Evolutionary conservation across 352 stramenopile species (phyloP), one percentile per base, ranked within the genome.

Genomic region (Blastocystis sp.): DNA sequence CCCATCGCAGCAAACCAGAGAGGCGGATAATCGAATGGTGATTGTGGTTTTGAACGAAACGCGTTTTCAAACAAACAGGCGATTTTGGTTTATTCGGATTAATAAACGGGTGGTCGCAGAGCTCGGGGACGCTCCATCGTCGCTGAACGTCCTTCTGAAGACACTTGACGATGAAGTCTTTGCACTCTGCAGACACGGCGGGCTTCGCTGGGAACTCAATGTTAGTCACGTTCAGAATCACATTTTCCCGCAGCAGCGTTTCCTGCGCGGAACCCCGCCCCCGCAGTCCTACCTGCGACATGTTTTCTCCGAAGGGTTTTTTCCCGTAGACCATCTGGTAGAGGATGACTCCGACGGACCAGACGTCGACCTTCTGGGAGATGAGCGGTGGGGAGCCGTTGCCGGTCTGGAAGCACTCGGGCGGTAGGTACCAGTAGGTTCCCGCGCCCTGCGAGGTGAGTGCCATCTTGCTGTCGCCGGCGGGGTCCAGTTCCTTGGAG

Each of bases 351-450:
- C 93, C 93, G 65, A 95, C 90, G 14, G 90, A 93, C 93, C 93
- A 97, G 4, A 96, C 92, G 89, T 97, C 93, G 21, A 85, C 75
- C 27, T 85, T 85, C 75, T 85, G 84, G 61, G 87, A 88, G 48
- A 90, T 90, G 3, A 87, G 76, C 29, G 87, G 87, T 21, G 88
- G 44, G 29, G 51, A 86, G 0, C 24, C n/a, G 72, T 90, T 86
- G 54, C 90, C 88, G 24, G 88, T 91, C 24, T 91, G 79, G 87
- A 97, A 97, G 87, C 93, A 97, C 88, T 97, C 93, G 21, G 93
- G 93, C n/a, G 93, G 93, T 24, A 97, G 88, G 87, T 97, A 97
- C 92, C 93, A 97, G 87, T 97, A 97, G 9, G 93, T 97, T 29
- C 93, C 93, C 27, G 93, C 93, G 38, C 93, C 93, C 89, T 96